Percentiles rank a stretch among this genome's conserved stretches.
phyloP scores from a whole-genome alignment of 2,329 filamentous ascomycete species.

The Hypoxylon sp. region DNA sequence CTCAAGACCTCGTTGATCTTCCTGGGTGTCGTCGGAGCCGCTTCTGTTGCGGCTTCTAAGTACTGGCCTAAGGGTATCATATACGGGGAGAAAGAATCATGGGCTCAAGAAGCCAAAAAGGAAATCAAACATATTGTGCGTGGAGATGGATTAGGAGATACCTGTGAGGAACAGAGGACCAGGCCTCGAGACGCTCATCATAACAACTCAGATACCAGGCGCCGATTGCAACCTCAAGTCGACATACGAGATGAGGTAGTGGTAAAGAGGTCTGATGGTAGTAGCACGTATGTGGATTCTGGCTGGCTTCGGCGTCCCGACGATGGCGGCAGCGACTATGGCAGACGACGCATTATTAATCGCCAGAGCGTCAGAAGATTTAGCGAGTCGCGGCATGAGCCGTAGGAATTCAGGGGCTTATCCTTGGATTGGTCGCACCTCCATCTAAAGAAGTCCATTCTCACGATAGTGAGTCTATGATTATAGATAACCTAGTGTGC shows the following conservation, averaged over 20 bases:
- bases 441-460: not conserved
- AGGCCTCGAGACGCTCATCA: conserved; percentile 10
- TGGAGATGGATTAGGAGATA: conserved; percentile 2
- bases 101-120: conserved; percentile 49
- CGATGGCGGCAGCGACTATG: conserved; percentile 1
- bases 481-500: not conserved
- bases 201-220: conserved; percentile 3
- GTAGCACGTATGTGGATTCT: conserved; percentile 20
- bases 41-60: conserved; percentile 57
- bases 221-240: conserved; percentile 9
- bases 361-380: conserved; percentile 1
- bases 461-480: not conserved
- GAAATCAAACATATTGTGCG: conserved; percentile 37
- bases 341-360: conserved; percentile 6
- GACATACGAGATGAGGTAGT: conserved; percentile 24
- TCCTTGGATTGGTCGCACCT: conserved; percentile 6
- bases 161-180: not conserved
- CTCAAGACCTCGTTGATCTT: conserved; percentile 58
- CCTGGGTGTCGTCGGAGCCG: conserved; percentile 58
- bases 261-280: conserved; percentile 15
- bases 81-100: conserved; percentile 59
- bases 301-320: conserved; percentile 6
- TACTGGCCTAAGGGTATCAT: conserved; percentile 58
- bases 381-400: not conserved
- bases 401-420: conserved; percentile 1